Conservation (phyloP, 768 basidiomycete genomes). For the Boletus bicolor region DNA sequence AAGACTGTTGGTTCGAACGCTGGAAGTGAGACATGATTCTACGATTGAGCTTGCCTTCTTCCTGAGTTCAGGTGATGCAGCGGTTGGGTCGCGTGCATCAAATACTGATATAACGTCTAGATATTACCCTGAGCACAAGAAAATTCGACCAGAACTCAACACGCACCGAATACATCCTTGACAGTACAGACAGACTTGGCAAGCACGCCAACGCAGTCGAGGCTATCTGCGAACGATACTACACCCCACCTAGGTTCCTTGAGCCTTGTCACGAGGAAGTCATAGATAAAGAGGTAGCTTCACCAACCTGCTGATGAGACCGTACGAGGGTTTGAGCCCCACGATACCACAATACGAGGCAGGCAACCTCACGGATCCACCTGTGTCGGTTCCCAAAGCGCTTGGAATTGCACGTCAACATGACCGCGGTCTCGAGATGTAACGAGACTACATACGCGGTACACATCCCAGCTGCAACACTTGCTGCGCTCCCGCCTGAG, state of each 20-base stretch:
- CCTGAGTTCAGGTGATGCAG: conserved; percentile 44
- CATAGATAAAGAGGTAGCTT: background rate
- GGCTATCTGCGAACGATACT: conserved; percentile 88
- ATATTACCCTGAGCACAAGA: conserved; percentile 1
- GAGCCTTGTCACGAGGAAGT: conserved; percentile 1
- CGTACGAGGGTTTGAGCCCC: conserved; percentile 94
- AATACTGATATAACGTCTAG: conserved; percentile 39
- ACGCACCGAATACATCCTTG: conserved; percentile 57
- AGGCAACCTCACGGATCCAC: conserved; percentile 89
- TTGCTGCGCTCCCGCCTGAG: conserved; percentile 93
- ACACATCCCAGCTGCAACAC: conserved; percentile 82
- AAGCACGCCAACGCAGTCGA: conserved; percentile 91
- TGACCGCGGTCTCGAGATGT: background rate
- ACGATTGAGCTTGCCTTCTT: conserved; percentile 33
- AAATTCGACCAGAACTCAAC: background rate
- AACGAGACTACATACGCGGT: conserved; percentile 60
- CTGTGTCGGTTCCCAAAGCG: conserved; percentile 91
- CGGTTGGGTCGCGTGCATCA: conserved; percentile 75
- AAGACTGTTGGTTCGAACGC: conserved; percentile 26
- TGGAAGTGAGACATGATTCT: conserved; percentile 1
- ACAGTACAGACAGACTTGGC: conserved; percentile 50
- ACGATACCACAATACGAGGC: conserved; percentile 92
- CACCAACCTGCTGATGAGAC: conserved; percentile 78
- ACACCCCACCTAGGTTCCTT: conserved; percentile 72
- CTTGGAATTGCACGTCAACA: conserved; percentile 38